phyloP scores from a whole-genome alignment of 1,284 basidiomycete genomes.

The Malassezia arunalokei region DNA sequence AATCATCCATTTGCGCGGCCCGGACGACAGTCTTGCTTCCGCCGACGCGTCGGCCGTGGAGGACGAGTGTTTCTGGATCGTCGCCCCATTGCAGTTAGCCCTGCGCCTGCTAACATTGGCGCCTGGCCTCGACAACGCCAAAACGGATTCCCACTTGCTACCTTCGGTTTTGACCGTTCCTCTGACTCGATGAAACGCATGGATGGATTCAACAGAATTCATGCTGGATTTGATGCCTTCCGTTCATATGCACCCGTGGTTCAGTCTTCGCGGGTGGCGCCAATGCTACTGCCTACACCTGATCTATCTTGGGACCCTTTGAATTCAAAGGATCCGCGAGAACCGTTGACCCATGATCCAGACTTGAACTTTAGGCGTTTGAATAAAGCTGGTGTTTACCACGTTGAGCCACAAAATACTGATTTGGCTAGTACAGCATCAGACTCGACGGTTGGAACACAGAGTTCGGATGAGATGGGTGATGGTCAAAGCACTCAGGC shows the following conservation, averaged over 20 bases:
- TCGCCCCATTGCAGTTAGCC: slow-evolving; percentile 33
- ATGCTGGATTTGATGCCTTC: neutral
- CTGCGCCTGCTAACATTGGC: slow-evolving; percentile 33
- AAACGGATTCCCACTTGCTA: slow-evolving; percentile 2
- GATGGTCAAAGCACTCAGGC: slow-evolving; percentile 33
- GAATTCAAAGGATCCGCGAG: slow-evolving; percentile 1
- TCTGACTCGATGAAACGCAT: neutral
- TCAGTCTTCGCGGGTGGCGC: slow-evolving; percentile 6
- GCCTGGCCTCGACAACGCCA: slow-evolving; percentile 29
- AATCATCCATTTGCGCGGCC: slow-evolving; percentile 21
- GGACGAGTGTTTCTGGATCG: slow-evolving; percentile 43
- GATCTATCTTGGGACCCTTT: slow-evolving; percentile 1
- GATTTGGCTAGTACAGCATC: slow-evolving; percentile 35
- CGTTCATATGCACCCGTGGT: slow-evolving; percentile 6
- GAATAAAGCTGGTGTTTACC: neutral
- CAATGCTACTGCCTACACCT: slow-evolving; percentile 12
- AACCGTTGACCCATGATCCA: slow-evolving; percentile 2
- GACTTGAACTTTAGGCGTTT: neutral
- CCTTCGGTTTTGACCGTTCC: neutral
- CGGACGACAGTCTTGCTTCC: slow-evolving; percentile 42
- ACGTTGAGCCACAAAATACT: slow-evolving; percentile 5
- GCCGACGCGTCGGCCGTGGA: slow-evolving; percentile 39
- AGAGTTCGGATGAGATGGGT: slow-evolving; percentile 18
- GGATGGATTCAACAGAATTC: neutral
- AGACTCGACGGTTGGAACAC: slow-evolving; percentile 27